Conservation (phyloP, 2,329 filamentous ascomycete genomes). For the Hypoxylon sp. region DNA sequence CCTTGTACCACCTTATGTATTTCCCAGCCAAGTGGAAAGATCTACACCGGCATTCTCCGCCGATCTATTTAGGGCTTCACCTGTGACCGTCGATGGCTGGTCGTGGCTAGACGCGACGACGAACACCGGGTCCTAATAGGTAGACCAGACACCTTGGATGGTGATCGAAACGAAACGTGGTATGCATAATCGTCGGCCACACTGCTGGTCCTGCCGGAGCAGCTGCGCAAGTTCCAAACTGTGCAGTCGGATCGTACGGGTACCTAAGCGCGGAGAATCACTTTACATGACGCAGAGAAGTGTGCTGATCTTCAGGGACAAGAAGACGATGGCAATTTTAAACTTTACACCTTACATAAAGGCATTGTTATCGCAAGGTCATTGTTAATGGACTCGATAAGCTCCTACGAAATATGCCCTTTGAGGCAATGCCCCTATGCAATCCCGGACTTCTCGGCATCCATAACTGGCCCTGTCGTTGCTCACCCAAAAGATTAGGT, state of each 20-base stretch:
- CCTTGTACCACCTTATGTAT: conserved; percentile 6
- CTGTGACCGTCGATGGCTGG: background rate
- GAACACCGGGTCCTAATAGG: background rate
- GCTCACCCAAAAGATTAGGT: background rate
- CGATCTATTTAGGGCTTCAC: background rate
- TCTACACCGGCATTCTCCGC: conserved; percentile 17
- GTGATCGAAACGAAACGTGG: background rate
- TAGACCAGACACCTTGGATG: no score
- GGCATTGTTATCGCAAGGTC: background rate
- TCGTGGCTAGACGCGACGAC: background rate
- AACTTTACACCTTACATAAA: conserved; percentile 4
- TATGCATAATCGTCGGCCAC: background rate
- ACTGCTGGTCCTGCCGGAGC: background rate
- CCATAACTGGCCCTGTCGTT: background rate
- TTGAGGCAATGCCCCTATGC: background rate
- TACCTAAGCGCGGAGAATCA: background rate
- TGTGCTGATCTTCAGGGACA: conserved; percentile 12
- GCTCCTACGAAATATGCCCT: background rate
- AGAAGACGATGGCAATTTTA: conserved; percentile 6
- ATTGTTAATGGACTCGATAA: background rate
- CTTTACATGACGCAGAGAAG: conserved; percentile 15
- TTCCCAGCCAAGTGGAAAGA: conserved; percentile 1
- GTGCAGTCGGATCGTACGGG: background rate
- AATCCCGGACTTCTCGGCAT: background rate
- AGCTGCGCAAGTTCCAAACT: background rate